phyloP scores from a whole-genome alignment of 2,329 filamentous ascomycete genomes.

The Pseudomassariella vexata region DNA sequence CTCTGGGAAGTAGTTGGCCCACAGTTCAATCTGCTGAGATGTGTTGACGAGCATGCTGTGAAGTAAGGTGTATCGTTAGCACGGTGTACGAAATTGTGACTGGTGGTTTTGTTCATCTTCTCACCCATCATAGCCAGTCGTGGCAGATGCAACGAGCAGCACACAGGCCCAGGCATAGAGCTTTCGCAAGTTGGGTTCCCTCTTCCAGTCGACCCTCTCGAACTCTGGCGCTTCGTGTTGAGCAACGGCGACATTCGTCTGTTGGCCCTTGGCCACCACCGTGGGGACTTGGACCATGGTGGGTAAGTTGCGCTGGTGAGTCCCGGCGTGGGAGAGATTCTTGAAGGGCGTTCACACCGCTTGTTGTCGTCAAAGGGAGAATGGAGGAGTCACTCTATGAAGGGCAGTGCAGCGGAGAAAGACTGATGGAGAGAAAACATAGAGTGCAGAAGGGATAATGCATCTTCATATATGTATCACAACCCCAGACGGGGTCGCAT shows the following conservation, averaged over 20 bases:
- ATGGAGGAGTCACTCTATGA: too few species aligned
- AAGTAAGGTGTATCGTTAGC: too few species aligned
- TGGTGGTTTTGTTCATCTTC: too few species aligned
- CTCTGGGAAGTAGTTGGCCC: slow-evolving; percentile 42
- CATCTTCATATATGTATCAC: too few species aligned
- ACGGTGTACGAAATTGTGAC: not conserved
- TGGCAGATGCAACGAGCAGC: slow-evolving; percentile 54
- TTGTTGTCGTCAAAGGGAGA: too few species aligned
- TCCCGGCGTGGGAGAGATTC: too few species aligned
- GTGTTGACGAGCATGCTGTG: slow-evolving; percentile 49
- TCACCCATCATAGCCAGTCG: slow-evolving; percentile 55
- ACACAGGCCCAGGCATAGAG: slow-evolving; percentile 48
- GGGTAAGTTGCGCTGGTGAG: too few species aligned
- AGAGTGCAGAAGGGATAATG: too few species aligned
- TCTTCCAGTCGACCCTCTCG: slow-evolving; percentile 50
- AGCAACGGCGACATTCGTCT: slow-evolving; percentile 19
- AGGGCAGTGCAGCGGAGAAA: too few species aligned
- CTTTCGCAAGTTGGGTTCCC: slow-evolving; percentile 49
- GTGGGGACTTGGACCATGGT: slow-evolving; percentile 2
- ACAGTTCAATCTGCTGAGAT: slow-evolving; percentile 50
- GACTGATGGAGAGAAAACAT: too few species aligned
- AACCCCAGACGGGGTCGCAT: too few species aligned
- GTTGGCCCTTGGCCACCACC: slow-evolving; percentile 2
- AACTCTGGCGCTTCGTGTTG: slow-evolving; percentile 42
- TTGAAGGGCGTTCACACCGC: too few species aligned